Percentiles rank a stretch among this genome's conserved stretches.
Conservation (phyloP, 2,329 filamentous ascomycete genomes). For the Monosporascus sp. region DNA sequence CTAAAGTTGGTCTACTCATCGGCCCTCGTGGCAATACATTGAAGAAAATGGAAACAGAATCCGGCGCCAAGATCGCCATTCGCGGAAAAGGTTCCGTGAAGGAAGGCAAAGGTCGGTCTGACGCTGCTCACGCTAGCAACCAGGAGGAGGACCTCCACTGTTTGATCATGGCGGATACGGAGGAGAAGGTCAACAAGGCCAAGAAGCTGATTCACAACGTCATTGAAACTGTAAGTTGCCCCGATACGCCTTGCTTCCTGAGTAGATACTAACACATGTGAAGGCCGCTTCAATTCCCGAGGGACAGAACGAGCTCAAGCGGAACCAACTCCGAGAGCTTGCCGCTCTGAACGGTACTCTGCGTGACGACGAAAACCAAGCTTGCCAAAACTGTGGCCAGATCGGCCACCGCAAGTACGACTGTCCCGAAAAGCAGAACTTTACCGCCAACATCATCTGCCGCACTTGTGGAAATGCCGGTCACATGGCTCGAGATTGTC, state of each 20-base stretch:
- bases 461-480: slow-evolving; percentile 96
- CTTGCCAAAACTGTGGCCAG: slow-evolving; percentile 98
- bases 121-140: slow-evolving; percentile 98
- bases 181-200: slow-evolving; percentile 99
- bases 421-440: slow-evolving; percentile 95
- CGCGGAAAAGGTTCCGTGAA: slow-evolving; percentile 99
- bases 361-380: slow-evolving; percentile 98
- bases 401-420: slow-evolving; percentile 99
- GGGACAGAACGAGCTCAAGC: slow-evolving; percentile 97
- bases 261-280: slow-evolving; percentile 16
- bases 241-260: neutral
- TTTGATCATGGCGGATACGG: slow-evolving; percentile 98
- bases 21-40: slow-evolving; percentile 99
- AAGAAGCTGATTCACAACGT: slow-evolving; percentile 98
- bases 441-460: slow-evolving; percentile 98
- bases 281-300: slow-evolving; percentile 97
- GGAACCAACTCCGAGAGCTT: slow-evolving; percentile 95
- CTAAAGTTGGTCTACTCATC: slow-evolving; percentile 99
- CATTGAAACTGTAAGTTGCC: slow-evolving; percentile 81
- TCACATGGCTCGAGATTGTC: slow-evolving; percentile 97
- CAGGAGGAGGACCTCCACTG: slow-evolving; percentile 99
- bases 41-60: slow-evolving; percentile 99
- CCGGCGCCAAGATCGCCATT: slow-evolving; percentile 96
- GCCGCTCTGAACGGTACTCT: slow-evolving; percentile 97
- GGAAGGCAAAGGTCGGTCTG: slow-evolving; percentile 97